Percentiles rank a stretch among this genome's conserved stretches.
These are phyloP conservation scores for Fusarium multiceps DNA, from an alignment of 2,329 filamentous ascomycete species.

Conservation along the genomic window DNA sequence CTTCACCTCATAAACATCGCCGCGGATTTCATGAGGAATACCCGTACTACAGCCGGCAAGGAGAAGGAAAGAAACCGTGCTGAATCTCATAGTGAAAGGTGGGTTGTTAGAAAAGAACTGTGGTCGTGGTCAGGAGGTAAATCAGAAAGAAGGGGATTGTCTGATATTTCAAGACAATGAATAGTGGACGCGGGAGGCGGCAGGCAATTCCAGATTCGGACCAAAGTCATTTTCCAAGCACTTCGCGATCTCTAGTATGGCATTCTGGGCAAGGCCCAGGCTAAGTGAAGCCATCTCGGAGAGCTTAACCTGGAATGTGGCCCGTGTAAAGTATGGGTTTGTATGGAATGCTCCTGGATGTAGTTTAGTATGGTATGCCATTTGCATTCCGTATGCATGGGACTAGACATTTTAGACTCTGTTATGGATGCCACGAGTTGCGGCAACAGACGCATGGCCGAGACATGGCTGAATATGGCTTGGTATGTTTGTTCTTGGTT, in stretches of 20 bases:
- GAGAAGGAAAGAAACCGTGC: conserved; percentile 35
- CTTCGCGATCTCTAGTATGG: conserved; percentile 24
- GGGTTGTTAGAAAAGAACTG: background rate
- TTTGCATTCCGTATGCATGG: conserved; percentile 29
- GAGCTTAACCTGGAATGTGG: conserved; percentile 37
- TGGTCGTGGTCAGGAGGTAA: background rate
- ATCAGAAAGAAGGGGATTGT: background rate
- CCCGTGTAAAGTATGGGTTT: conserved; percentile 10
- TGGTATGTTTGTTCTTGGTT: conserved; percentile 19
- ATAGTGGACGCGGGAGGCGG: background rate
- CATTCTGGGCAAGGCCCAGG: conserved; percentile 32
- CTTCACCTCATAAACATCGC: conserved; percentile 13
- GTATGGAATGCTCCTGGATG: conserved; percentile 34
- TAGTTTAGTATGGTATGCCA: conserved; percentile 20
- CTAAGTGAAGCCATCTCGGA: conserved; percentile 27
- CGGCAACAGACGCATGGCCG: conserved; percentile 15
- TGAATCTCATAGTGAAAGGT: conserved; percentile 34
- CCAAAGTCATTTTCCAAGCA: conserved; percentile 11
- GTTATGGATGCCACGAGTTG: conserved; percentile 15
- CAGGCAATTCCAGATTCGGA: conserved; percentile 28
- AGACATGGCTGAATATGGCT: conserved; percentile 1
- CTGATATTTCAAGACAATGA: conserved; percentile 37
- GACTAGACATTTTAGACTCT: conserved; percentile 16
- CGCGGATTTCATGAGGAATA: conserved; percentile 23
- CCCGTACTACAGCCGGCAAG: conserved; percentile 29